A percentile compares a stretch with the other conserved stretches of the same genome.
Evolutionary conservation across 2,329 filamentous ascomycete species (phyloP).

Genomic region (Xylaria sp.): DNA sequence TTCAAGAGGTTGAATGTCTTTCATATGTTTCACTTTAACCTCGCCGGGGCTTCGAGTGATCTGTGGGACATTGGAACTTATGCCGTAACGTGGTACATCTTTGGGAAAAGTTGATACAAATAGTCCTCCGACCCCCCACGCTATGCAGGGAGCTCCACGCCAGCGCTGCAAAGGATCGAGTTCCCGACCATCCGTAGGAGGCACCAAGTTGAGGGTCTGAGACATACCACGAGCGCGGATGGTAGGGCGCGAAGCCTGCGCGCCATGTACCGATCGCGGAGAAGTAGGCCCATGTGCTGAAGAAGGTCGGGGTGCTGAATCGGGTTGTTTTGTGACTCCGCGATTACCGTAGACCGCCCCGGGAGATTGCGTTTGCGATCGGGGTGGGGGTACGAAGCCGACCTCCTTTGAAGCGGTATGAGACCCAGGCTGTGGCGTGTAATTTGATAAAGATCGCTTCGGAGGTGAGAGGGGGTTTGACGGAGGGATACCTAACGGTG

Average conservation of each 20-base stretch:
- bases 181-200: conserved; percentile 72
- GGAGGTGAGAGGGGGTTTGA: conserved; percentile 62
- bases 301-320: conserved; percentile 64
- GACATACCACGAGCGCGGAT: conserved; percentile 63
- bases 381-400: conserved; percentile 65
- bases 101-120: conserved; percentile 88
- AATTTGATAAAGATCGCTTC: conserved; percentile 63
- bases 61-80: conserved; percentile 76
- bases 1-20: conserved; percentile 75
- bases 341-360: conserved; percentile 57
- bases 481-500: conserved; percentile 56
- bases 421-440: conserved; percentile 56
- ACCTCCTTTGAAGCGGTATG: conserved; percentile 46
- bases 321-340: conserved; percentile 48
- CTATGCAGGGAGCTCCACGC: conserved; percentile 87
- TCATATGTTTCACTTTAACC: conserved; percentile 79
- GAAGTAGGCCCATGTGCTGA: conserved; percentile 60
- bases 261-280: conserved; percentile 44
- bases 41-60: conserved; percentile 86
- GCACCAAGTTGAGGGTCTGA: conserved; percentile 65
- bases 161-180: conserved; percentile 86
- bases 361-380: conserved; percentile 72
- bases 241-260: conserved; percentile 41
- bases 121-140: conserved; percentile 87
- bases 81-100: conserved; percentile 85